Base-by-base conservation (phyloP, 345 rosid species). In the Boechera retrofracta region DNA sequence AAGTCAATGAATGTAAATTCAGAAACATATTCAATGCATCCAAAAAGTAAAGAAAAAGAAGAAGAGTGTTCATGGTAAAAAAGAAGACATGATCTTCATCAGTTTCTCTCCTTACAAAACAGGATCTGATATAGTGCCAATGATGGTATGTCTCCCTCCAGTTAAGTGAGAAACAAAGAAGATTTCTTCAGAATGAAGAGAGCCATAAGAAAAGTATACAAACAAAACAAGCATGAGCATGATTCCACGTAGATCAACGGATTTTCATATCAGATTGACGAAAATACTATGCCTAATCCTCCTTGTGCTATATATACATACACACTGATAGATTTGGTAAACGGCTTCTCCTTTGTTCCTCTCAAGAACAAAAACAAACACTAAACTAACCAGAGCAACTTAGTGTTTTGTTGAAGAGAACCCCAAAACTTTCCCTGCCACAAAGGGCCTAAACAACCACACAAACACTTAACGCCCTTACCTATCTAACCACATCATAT, bases 1-100 rank as follows among this genome's bases (percentile, higher is more conserved):
- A 75, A 64, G 13, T 6, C 39, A 64, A 47, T 35, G 29, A 70
- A 26, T 36, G 18, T 11, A 26, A 41, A 39, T 15, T n/a, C 62
- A 67, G 69, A 59, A 75, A 51, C 47, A 67, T 51, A 68, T 48
- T 28, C 18, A 76, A 76, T 70, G 41, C 75, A 58, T 44, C 7
- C 44, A 56, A 15, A 9, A 18, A 11, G 21, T 36, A 21, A 36
- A 38, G 56, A 45, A 42, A 44, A 15, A 69, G 32, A 38, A 74
- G n/a, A 44, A 52, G 42, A 73, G 31, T 2, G 21, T 60, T 48
- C 39, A 45, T 60, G 26, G 39, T 47, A 47, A 33, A 32, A 45
- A 8, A 4, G 16, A 48, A 63, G 21, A 32, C 3, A 44, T 16
- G 49, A 44, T 13, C 49, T 44, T 44, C 49, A 13, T 44, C 49